A percentile compares a stretch with the other conserved stretches of the same genome.
phyloP scores from a whole-genome alignment of 495 filamentous ascomycete genomes.

The Penicillium fimorum region DNA sequence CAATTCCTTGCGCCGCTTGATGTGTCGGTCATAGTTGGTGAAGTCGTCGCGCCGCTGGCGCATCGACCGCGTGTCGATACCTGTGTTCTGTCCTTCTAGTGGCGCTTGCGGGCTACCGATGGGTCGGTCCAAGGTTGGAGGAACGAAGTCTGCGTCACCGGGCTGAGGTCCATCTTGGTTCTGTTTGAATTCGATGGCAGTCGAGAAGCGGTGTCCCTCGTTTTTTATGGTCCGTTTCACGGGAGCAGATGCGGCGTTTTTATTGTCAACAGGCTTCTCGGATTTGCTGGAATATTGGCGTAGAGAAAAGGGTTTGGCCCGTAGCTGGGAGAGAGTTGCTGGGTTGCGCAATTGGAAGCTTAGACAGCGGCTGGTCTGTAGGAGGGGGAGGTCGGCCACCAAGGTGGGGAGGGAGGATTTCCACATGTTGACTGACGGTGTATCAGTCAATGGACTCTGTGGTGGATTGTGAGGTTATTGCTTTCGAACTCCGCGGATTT shows the following conservation, averaged over 20 bases:
- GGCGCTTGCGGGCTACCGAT: constrained; percentile 79
- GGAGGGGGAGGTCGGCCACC: constrained; percentile 25
- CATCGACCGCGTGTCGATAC: constrained; percentile 65
- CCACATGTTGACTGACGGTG: constrained; percentile 34
- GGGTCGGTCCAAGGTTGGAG: constrained; percentile 69
- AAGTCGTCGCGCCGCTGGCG: constrained; percentile 75
- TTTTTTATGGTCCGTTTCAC: neutral
- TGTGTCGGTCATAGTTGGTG: constrained; percentile 78
- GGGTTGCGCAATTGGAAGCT: constrained; percentile 42
- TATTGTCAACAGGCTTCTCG: neutral
- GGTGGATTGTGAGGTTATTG: neutral
- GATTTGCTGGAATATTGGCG: constrained; percentile 35
- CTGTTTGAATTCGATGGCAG: constrained; percentile 33
- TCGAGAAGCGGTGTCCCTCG: constrained; percentile 9
- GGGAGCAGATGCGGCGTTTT: neutral
- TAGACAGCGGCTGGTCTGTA: constrained; percentile 36
- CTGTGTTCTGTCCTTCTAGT: constrained; percentile 72
- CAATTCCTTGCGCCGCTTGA: constrained; percentile 69
- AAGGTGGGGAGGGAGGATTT: constrained; percentile 24
- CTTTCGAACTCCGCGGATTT: neutral
- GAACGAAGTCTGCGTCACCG: constrained; percentile 61
- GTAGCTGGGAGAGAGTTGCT: constrained; percentile 20
- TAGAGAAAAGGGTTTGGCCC: constrained; percentile 22
- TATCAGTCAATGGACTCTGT: neutral
- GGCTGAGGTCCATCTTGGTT: constrained; percentile 31